Evolutionary conservation across 441 rosid genomes (phyloP), one percentile per base, ranked within the genome.

Genomic region (Aleurites moluccanus): DNA sequence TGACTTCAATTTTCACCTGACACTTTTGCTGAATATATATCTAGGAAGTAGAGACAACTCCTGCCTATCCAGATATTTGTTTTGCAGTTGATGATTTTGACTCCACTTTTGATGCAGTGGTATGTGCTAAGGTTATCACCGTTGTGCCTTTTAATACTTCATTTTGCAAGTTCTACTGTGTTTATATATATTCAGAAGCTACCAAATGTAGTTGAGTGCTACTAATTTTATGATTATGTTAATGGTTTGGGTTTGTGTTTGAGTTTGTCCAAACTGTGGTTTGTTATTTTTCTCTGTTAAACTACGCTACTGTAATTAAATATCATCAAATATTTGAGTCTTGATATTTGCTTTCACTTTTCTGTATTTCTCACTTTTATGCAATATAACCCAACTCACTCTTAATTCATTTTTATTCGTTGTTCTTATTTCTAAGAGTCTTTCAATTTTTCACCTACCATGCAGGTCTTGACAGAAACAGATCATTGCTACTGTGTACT

Each of bases 101-200:
- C 82, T 93, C 98, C 76, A 92, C 99, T 64, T 92, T 96, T 85
- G 99, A 96, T 84, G 96, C 94, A 27, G 98, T 91, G 96, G 99
- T 92, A 91, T 70, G 67, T 74, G 64, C 56, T 70, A 60, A 40
- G 38, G 4, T 69, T 64, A 62, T 47, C 45, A 28, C 69, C 33
- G 62, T n/a, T 71, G 28, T 25, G 23, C 27, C 70, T 77, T 72
- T 55, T 40, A 68, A 64, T 64, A 44, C 52, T 63, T 44, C 52
- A 18, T 45, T 30, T 57, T 72, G 40, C 53, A 35, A 56, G 59
- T 47, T 70, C 40, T 35, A 18, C 64, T 20, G 70, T 76, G 44
- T 69, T 49, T 30, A 45, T 27, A 21, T 40, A 40, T 52, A 33
- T 64, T 33, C 45, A 15, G 30, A 42, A 69, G 44, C 40, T 14